Evolutionary conservation across 768 basidiomycete species (phyloP).

Genomic region (Leucocoprinus leucothites): DNA sequence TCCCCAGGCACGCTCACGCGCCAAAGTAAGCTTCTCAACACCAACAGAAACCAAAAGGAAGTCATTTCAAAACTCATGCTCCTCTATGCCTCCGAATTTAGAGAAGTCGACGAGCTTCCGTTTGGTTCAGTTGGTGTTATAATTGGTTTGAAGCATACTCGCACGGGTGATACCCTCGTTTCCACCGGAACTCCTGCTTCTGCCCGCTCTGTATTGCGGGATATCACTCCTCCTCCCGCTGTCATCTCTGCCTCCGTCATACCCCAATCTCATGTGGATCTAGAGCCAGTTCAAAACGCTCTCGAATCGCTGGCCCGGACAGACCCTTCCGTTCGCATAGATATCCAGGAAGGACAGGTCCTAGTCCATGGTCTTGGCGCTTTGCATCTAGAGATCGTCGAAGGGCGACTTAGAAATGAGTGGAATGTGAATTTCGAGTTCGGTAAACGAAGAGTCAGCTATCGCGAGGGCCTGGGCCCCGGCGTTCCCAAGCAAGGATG

Average conservation of each 20-base stretch:
- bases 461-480: slow-evolving; percentile 59
- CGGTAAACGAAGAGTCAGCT: slow-evolving; percentile 75
- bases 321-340: slow-evolving; percentile 84
- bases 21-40: slow-evolving; percentile 60
- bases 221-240: slow-evolving; percentile 75
- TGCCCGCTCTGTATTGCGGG: slow-evolving; percentile 44
- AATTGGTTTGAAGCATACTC: slow-evolving; percentile 77
- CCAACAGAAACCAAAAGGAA: slow-evolving; percentile 66
- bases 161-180: slow-evolving; percentile 84
- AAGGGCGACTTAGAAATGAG: slow-evolving; percentile 76
- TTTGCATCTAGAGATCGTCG: slow-evolving; percentile 86
- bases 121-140: slow-evolving; percentile 85
- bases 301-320: slow-evolving; percentile 73
- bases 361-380: slow-evolving; percentile 83
- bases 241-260: slow-evolving; percentile 84
- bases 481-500: slow-evolving; percentile 27
- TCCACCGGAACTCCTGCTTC: slow-evolving; percentile 41
- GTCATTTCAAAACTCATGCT: slow-evolving; percentile 72
- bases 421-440: slow-evolving; percentile 78
- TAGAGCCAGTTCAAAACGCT: slow-evolving; percentile 75
- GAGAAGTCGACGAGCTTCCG: slow-evolving; percentile 77
- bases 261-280: slow-evolving; percentile 76
- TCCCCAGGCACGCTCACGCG: slow-evolving; percentile 63
- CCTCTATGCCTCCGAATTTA: slow-evolving; percentile 70
- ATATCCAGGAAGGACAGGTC: slow-evolving; percentile 78